Percentiles rank a stretch among this genome's conserved stretches.
phyloP scores from a whole-genome alignment of 2,329 filamentous ascomycete species.

The Drechmeria coniospora region DNA sequence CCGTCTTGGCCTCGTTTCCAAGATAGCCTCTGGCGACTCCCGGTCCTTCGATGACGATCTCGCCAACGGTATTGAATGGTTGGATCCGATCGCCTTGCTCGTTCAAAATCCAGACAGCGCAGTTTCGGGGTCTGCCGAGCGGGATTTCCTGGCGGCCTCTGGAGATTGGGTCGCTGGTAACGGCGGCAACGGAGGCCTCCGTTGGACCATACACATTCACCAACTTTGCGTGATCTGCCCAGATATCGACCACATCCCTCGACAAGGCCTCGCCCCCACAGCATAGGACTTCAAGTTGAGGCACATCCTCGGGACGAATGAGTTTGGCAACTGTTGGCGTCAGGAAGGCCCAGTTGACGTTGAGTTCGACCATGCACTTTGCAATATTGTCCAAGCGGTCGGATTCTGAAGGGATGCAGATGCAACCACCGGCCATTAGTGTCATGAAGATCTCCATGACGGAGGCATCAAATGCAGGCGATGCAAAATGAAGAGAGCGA shows the following conservation, averaged over 20 bases:
- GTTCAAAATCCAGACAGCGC: conserved; percentile 1
- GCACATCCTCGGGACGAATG: conserved; percentile 6
- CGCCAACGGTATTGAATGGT: conserved; percentile 1
- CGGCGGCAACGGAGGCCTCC: conserved; percentile 6
- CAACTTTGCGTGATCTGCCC: conserved; percentile 7
- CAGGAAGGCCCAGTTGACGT: conserved; percentile 9
- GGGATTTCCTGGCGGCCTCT: neutral
- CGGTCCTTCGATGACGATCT: conserved; percentile 1
- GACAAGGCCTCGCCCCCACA: conserved; percentile 9
- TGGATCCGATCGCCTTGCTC: neutral
- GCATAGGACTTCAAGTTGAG: conserved; percentile 1
- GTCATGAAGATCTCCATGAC: neutral
- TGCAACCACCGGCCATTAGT: conserved; percentile 1
- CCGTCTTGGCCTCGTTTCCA: conserved; percentile 1
- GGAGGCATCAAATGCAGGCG: conserved; percentile 1
- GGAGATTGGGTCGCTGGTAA: conserved; percentile 1
- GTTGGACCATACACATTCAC: conserved; percentile 11
- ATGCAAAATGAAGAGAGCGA: conserved; percentile 4
- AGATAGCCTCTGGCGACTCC: conserved; percentile 1
- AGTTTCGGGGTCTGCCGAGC: neutral
- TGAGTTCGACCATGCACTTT: conserved; percentile 6
- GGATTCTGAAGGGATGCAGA: conserved; percentile 1
- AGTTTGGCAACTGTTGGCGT: conserved; percentile 9
- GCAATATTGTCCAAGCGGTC: conserved; percentile 3
- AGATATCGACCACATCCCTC: conserved; percentile 5